Evolutionary conservation across 2,329 filamentous ascomycete species (phyloP), one percentile per base, ranked within the genome.

Genomic region (Trichoderma asperellum): DNA sequence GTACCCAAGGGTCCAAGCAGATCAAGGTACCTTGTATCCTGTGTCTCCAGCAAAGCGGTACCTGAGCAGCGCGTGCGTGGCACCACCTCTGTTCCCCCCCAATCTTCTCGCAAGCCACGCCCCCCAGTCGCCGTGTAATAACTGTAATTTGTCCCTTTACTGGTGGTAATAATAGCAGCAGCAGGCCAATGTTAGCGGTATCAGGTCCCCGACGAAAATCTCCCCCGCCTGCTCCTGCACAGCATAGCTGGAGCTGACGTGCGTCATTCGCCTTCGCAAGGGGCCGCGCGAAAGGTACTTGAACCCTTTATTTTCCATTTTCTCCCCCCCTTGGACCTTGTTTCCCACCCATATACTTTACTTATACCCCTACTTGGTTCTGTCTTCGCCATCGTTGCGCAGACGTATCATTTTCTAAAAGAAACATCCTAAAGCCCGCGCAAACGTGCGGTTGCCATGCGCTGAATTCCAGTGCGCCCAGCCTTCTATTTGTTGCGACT

Each of bases 361-460:
- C 40, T 43, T 43, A 43, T 43, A 43, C 40, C 40, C 40, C 18
- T n/a, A 43, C 40, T 43, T 43, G 40, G n/a, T 43, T 40, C 4
- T 40, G 21, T 35, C 43, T 34, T 27, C 29, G 14, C 24, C 43
- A 24, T 49, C 16, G 24, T 32, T 37, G 32, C 32, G 43, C 60
- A 53, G 47, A 49, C 47, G n/a, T 12, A 40, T 32, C 21, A 27
- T 53, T 49, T 52, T 14, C 14, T 29, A 32, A 56, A 40, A 37
- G 53, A 43, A 55, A 53, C 34, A 34, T n/a, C 69, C 47, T 47
- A 53, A n/a, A 40, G 58, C 32, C 29, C 21, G 32, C 49, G 24
- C 35, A 74, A 75, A 74, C 75, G 76, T 70, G 68, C 62, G 62
- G 63, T 58, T 64, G 60, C 37, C 34, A 70, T 52, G 68, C 56